Percentiles rank a stretch among this genome's conserved stretches.
These are phyloP conservation scores for Trichoderma breve DNA, from an alignment of 2,329 filamentous ascomycete species.

Conservation along the genomic window DNA sequence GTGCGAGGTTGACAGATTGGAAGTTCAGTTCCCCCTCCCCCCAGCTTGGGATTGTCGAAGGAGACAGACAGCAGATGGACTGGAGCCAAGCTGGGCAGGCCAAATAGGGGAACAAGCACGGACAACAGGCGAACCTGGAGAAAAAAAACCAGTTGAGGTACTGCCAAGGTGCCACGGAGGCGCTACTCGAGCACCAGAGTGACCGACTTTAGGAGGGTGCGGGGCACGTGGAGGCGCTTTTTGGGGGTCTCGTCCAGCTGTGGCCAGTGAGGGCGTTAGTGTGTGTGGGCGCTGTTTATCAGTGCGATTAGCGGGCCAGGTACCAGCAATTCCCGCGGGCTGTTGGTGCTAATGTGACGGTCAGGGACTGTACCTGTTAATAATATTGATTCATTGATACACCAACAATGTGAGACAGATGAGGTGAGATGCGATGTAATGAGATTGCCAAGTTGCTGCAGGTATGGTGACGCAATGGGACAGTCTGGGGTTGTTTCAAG, in stretches of 20 bases:
- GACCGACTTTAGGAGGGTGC: constrained; percentile 8
- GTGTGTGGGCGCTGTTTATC: neutral
- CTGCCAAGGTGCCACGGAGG: neutral
- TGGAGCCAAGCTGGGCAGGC: neutral
- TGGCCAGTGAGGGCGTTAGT: constrained; percentile 1
- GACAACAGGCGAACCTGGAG: neutral
- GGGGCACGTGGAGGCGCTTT: constrained; percentile 18
- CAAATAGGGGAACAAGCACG: constrained; percentile 10
- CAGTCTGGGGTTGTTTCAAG: neutral
- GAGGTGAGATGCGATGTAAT: neutral
- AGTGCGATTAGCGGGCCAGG: constrained; percentile 10
- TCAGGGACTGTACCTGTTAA: no score
- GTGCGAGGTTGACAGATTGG: neutral
- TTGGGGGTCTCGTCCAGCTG: neutral
- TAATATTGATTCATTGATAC: neutral
- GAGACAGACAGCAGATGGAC: neutral
- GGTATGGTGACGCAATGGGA: constrained; percentile 3
- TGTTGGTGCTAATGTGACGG: neutral
- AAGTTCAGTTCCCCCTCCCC: neutral
- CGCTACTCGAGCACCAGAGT: neutral
- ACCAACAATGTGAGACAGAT: neutral
- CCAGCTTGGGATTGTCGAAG: constrained; percentile 2
- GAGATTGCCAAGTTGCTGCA: neutral
- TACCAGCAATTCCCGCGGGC: constrained; percentile 1
- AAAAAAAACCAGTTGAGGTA: neutral